Conservation (phyloP, 1,139 yeast genomes). For the Suzukiozyma palmioleophila region DNA sequence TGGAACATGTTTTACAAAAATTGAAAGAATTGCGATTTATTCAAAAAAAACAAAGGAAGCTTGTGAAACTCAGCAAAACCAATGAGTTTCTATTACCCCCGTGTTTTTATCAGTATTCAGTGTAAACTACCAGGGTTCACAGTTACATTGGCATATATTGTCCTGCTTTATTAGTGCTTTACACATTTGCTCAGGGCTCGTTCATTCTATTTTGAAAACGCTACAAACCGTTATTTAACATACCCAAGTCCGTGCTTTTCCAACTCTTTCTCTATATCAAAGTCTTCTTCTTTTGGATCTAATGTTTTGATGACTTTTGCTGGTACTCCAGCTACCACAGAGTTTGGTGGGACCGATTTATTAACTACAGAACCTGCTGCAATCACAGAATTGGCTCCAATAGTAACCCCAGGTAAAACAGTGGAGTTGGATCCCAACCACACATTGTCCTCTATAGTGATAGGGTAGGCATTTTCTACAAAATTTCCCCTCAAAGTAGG, state of each 20-base stretch:
- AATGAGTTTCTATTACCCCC: no score
- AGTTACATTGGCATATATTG: no score
- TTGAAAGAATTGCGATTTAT: no score
- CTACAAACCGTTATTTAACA: background rate
- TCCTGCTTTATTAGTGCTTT: no score
- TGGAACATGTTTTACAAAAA: no score
- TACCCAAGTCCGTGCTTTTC: constrained; percentile 10
- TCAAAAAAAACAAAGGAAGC: no score
- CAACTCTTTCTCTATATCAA: constrained; percentile 9
- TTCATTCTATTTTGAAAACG: no score
- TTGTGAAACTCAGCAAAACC: no score
- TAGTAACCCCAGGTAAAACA: constrained; percentile 61
- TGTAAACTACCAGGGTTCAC: no score
- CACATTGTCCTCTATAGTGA: constrained; percentile 56
- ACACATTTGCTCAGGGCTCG: no score
- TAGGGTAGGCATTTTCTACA: constrained; percentile 52
- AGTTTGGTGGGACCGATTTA: constrained; percentile 47
- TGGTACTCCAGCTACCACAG: constrained; percentile 59
- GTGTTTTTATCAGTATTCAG: no score
- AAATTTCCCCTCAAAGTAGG: constrained; percentile 40
- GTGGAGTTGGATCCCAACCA: constrained; percentile 61
- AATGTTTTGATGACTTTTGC: constrained; percentile 43
- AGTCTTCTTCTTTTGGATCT: constrained; percentile 12
- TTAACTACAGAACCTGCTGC: constrained; percentile 68
- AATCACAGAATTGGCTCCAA: constrained; percentile 59